Conservation (phyloP, 1,284 basidiomycete genomes). For the Rhodotorula sp. region DNA sequence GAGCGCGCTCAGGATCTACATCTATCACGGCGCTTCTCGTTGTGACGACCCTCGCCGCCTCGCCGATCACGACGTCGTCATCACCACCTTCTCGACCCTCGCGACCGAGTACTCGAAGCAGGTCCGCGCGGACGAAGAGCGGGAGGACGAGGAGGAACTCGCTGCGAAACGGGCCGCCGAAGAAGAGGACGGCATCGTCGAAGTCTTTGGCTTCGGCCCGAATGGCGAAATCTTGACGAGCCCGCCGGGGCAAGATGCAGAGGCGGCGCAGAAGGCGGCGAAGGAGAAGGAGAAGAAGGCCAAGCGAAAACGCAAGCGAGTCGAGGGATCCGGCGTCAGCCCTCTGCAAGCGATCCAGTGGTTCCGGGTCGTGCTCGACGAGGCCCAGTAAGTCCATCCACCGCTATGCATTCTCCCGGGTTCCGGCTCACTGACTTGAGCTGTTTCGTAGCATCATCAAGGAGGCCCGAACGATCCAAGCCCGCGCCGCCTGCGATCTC, state of each 20-base stretch:
- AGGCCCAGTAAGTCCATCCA: slow-evolving; percentile 79
- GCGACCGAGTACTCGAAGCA: slow-evolving; percentile 95
- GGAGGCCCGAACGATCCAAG: slow-evolving; percentile 88
- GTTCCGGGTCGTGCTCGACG: slow-evolving; percentile 97
- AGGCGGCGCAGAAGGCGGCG: slow-evolving; percentile 52
- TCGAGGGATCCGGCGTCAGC: slow-evolving; percentile 55
- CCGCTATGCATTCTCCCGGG: not conserved
- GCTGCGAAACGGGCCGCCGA: slow-evolving; percentile 4
- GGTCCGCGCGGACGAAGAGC: slow-evolving; percentile 44
- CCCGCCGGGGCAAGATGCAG: slow-evolving; percentile 45
- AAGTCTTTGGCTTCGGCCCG: slow-evolving; percentile 61
- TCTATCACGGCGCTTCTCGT: slow-evolving; percentile 93
- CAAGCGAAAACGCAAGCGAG: slow-evolving; percentile 34
- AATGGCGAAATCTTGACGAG: slow-evolving; percentile 62
- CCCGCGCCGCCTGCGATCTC: slow-evolving; percentile 90
- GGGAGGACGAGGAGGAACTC: slow-evolving; percentile 35
- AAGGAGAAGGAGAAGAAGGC: slow-evolving; percentile 50
- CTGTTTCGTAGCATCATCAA: slow-evolving; percentile 76
- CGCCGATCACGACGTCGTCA: slow-evolving; percentile 91
- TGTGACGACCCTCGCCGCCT: slow-evolving; percentile 78
- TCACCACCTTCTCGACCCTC: slow-evolving; percentile 94
- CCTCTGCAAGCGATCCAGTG: slow-evolving; percentile 94
- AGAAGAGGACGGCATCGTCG: slow-evolving; percentile 55
- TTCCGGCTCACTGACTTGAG: no score
- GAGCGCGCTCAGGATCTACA: slow-evolving; percentile 68